A percentile compares a stretch with the other conserved stretches of the same genome.
Conservation (phyloP, 129 eudicot species). For the Heracleum sosnowskyi region DNA sequence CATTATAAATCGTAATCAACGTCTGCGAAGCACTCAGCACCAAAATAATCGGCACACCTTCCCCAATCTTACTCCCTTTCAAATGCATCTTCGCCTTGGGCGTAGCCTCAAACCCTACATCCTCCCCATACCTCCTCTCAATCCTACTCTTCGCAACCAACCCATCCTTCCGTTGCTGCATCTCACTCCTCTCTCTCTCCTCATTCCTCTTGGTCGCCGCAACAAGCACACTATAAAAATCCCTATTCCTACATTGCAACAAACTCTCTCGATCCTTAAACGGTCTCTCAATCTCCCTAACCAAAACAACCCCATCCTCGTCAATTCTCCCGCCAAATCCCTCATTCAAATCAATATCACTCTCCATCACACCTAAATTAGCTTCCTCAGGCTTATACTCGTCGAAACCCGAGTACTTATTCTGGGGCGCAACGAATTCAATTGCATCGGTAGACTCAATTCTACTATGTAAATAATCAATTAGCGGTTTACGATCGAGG, state of each 20-base stretch:
- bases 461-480: conserved; percentile 74
- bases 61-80: conserved; percentile 79
- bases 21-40: conserved; percentile 92
- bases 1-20: conserved; percentile 82
- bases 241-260: conserved; percentile 55
- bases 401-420: conserved; percentile 3
- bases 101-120: conserved; percentile 37
- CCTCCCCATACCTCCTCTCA: conserved; percentile 51
- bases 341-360: conserved; percentile 19
- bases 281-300: conserved; percentile 56
- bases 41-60: conserved; percentile 90
- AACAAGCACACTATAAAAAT: conserved; percentile 52
- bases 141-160: conserved; percentile 58
- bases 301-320: conserved; percentile 36
- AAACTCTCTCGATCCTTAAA: conserved; percentile 58
- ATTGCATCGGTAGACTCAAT: conserved; percentile 56
- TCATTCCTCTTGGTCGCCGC: conserved; percentile 67
- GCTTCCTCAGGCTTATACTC: conserved; percentile 30
- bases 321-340: conserved; percentile 20
- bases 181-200: conserved; percentile 54
- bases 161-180: conserved; percentile 77
- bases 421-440: conserved; percentile 33
- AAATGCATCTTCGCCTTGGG: conserved; percentile 49
- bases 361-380: conserved; percentile 16
- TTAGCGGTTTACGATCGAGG: conserved; percentile 63